Base-by-base conservation (phyloP, 1,139 yeast species). In the Magnusiomyces ingens region DNA sequence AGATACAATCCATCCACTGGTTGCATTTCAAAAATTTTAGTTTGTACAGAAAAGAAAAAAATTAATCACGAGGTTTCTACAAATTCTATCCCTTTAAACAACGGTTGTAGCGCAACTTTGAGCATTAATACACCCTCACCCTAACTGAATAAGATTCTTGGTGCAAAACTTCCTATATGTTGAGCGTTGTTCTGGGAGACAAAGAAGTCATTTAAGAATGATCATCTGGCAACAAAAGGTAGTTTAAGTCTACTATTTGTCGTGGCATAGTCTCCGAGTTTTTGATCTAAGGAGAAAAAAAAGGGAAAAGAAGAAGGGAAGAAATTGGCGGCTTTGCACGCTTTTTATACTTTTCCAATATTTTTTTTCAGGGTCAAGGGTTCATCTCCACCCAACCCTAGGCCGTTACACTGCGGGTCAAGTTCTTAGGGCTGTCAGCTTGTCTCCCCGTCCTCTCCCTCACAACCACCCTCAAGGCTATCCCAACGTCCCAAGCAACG, bases 101-200 rank as follows among this genome's bases (percentile, higher is more conserved):
- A 26, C 32, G 32, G 32, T 40, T 26, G 41, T 41, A 22, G 13
- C 17, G 22, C 19, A 18, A 35, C 42, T 13, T 37, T 15, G 45
- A 26, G 69, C 73, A 69, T 68, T 64, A 65, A 57, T 53, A 59
- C 60, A 63, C 70, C 69, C 64, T 62, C 62, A 59, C 67, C 60
- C 66, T 63, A 64, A 65, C 65, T 64, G 51, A 64, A 64, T 64
- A 63, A 61, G 61, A 61, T 60, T 53, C 59, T 52, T 59, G 69
- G 64, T 63, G 61, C 65, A 57, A 66, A 67, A 68, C 73, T 70
- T 70, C 73, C 73, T 70, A 70, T 62, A 57, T 64, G 69, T 61
- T 65, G 64, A 72, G 73, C 48, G 43, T 67, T 63, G 46, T 45
- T 70, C 72, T 70, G 66, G 73, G 68, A 67, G 68, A 67, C 58